Conservation (phyloP, 176 grass and related monocot species). For the Guadua angustifolia region DNA sequence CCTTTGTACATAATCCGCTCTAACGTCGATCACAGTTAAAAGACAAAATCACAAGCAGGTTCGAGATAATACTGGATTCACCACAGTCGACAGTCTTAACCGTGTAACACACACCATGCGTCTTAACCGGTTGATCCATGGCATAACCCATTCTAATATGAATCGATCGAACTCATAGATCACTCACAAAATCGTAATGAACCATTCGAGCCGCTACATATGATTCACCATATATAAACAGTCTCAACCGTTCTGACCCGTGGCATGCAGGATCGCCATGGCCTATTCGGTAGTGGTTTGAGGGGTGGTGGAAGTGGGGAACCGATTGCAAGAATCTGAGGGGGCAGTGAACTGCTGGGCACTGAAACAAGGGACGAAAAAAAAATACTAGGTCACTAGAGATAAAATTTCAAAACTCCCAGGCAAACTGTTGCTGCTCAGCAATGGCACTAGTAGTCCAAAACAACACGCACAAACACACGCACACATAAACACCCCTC, state of each 20-base stretch:
- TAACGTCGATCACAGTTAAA: background rate
- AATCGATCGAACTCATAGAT: no score
- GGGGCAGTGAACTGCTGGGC: constrained; percentile 46
- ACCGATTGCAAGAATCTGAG: constrained; percentile 47
- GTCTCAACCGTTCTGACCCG: background rate
- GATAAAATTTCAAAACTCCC: constrained; percentile 43
- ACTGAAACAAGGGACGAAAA: constrained; percentile 13
- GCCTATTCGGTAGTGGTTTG: background rate
- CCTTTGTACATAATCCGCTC: background rate
- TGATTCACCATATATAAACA: background rate
- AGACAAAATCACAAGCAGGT: background rate
- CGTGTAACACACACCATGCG: background rate
- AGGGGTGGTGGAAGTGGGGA: constrained; percentile 17
- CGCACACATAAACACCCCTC: background rate
- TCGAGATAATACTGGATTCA: background rate
- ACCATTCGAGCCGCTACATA: no score
- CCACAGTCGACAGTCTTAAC: background rate
- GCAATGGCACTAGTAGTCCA: constrained; percentile 44
- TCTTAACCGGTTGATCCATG: background rate
- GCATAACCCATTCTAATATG: no score
- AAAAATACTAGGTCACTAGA: background rate
- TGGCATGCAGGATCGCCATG: background rate
- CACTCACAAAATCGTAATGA: no score
- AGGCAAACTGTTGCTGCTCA: constrained; percentile 43
- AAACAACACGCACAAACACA: constrained; percentile 49